A percentile compares a stretch with the other conserved stretches of the same genome.
Evolutionary conservation across 1,139 yeast species (phyloP).

Genomic region (Blastobotrys capitulatus): DNA sequence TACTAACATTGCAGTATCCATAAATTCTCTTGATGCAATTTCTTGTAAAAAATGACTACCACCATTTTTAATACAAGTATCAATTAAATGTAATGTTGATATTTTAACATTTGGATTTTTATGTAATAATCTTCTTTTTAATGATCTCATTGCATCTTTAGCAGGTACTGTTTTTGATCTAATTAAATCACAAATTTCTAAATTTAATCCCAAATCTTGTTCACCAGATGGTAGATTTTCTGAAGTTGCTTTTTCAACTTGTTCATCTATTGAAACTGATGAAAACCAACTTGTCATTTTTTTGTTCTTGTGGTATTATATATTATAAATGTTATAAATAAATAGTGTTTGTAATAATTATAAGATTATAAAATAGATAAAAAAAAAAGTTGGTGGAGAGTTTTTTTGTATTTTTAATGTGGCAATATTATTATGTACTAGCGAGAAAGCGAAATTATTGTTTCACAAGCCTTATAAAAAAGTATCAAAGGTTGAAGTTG

Average conservation of each 20-base stretch:
- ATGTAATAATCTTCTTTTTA: slow-evolving; percentile 66
- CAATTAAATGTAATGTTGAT: slow-evolving; percentile 69
- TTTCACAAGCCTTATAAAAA: too few relatives aligned
- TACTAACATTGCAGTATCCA: slow-evolving; percentile 50
- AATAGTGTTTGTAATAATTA: too few relatives aligned
- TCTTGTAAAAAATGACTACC: slow-evolving; percentile 82
- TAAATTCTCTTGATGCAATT: slow-evolving; percentile 77
- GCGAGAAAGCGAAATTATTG: too few relatives aligned
- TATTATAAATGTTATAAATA: too few relatives aligned
- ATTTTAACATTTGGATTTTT: slow-evolving; percentile 71
- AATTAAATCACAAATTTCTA: slow-evolving; percentile 84
- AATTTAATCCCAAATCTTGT: slow-evolving; percentile 68
- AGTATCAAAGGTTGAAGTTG: too few relatives aligned
- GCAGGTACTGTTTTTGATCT: slow-evolving; percentile 80
- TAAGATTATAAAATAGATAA: too few relatives aligned
- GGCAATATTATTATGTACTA: too few relatives aligned
- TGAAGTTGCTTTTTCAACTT: slow-evolving; percentile 75
- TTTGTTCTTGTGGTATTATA: too few relatives aligned
- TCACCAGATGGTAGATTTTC: slow-evolving; percentile 92
- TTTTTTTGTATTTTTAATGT: not conserved
- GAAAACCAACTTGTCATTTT: slow-evolving; percentile 52
- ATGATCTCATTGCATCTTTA: slow-evolving; percentile 75
- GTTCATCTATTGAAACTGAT: slow-evolving; percentile 51
- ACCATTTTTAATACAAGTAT: slow-evolving; percentile 87
- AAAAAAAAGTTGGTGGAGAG: too few relatives aligned